Conservation (phyloP, 179 eudicot species). For the Vitellaria paradoxa region DNA sequence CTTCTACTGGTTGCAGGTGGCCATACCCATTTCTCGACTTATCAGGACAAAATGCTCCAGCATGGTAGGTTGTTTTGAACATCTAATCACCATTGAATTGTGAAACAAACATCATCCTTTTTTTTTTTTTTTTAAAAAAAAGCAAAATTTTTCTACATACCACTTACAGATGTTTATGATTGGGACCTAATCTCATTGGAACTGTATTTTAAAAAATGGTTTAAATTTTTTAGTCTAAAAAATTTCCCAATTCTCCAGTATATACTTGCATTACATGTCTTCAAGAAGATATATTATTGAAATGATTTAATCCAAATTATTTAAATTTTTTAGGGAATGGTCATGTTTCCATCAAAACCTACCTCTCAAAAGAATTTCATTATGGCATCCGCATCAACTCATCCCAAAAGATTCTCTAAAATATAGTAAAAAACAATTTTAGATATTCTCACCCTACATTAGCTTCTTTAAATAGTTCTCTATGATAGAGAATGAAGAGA, state of each 20-base stretch:
- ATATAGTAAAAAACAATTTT: too few relatives aligned
- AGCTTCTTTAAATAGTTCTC: too few relatives aligned
- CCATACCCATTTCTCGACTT: conserved; percentile 71
- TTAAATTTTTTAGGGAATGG: too few relatives aligned
- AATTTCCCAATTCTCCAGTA: not conserved
- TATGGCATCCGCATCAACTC: too few relatives aligned
- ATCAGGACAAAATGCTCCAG: conserved; percentile 40
- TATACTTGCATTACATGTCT: not conserved
- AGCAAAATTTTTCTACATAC: not conserved
- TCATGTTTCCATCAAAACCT: too few relatives aligned
- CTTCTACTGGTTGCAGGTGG: conserved; percentile 48
- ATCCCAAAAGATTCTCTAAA: too few relatives aligned
- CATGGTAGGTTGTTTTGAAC: conserved; percentile 38
- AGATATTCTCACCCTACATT: too few relatives aligned
- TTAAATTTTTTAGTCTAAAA: not conserved
- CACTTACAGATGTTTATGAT: not conserved
- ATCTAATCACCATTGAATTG: not conserved
- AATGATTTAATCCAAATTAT: not conserved
- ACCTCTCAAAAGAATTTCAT: too few relatives aligned
- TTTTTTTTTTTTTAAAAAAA: too few relatives aligned
- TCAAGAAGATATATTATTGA: not conserved
- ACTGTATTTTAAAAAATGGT: too few relatives aligned
- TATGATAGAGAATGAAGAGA: too few relatives aligned
- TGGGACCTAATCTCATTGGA: not conserved
- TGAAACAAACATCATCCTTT: not conserved